phyloP scores from a whole-genome alignment of 1,139 yeast species.

The Nakaseomyces nivariensis region DNA sequence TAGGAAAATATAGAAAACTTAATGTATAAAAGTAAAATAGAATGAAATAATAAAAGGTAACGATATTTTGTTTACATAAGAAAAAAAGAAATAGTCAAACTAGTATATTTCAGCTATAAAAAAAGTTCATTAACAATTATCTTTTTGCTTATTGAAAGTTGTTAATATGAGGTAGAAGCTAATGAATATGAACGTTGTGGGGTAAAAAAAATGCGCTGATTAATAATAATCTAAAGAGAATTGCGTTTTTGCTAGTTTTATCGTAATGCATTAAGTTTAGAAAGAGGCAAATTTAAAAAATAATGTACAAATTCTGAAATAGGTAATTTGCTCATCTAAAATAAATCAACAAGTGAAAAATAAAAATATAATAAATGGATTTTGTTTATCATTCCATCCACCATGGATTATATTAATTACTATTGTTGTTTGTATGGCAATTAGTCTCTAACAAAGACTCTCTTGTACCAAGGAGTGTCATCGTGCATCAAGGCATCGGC shows the following conservation, averaged over 20 bases:
- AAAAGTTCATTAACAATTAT: background rate
- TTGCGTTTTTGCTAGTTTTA: background rate
- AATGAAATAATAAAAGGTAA: too few relatives aligned
- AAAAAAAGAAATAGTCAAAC: too few relatives aligned
- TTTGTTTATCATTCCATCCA: background rate
- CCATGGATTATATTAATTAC: background rate
- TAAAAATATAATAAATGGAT: background rate
- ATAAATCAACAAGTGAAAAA: background rate
- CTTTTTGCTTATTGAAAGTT: background rate
- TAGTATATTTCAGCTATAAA: background rate
- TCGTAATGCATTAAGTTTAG: background rate
- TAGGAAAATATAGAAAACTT: too few relatives aligned
- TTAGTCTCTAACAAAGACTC: constrained; percentile 10
- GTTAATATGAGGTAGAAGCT: background rate
- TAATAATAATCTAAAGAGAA: background rate
- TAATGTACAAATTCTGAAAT: background rate
- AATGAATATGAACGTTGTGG: background rate
- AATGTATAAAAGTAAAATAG: too few relatives aligned
- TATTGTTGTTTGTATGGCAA: background rate
- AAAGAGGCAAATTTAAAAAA: background rate
- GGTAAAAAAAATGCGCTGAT: background rate
- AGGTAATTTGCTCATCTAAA: background rate
- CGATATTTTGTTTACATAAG: too few relatives aligned
- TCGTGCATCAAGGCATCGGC: constrained; percentile 10
- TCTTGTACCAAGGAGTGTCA: constrained; percentile 15